These are phyloP conservation scores for Flaveria robusta DNA, from an alignment of 129 eudicot species.

Conservation along the genomic window DNA sequence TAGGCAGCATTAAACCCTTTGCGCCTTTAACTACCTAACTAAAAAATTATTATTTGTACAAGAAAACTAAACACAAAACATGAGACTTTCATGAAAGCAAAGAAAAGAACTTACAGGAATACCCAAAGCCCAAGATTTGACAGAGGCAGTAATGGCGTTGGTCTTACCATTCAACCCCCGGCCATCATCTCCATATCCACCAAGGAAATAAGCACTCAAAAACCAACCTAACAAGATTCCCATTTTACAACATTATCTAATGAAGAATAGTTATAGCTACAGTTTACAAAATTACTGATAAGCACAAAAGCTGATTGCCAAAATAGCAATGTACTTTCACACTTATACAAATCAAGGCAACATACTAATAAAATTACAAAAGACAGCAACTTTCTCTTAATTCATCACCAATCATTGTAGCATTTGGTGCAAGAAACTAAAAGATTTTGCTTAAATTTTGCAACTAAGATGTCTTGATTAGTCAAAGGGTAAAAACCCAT, in stretches of 20 bases:
- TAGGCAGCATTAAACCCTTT: neutral
- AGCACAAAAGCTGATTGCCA: neutral
- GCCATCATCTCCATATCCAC: slow-evolving; percentile 85
- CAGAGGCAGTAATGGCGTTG: slow-evolving; percentile 71
- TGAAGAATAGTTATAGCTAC: neutral
- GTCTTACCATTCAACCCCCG: slow-evolving; percentile 71
- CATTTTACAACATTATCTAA: neutral
- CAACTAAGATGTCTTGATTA: neutral
- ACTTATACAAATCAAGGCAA: neutral
- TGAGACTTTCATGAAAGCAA: neutral
- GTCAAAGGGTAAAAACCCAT: neutral
- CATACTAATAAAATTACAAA: neutral
- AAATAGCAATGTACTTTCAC: neutral
- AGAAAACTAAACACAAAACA: neutral
- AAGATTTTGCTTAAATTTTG: neutral
- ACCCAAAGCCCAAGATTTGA: slow-evolving; percentile 88
- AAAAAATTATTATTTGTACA: neutral
- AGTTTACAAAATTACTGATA: neutral
- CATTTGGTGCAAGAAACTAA: neutral
- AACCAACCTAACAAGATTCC: slow-evolving; percentile 72
- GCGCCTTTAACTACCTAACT: neutral
- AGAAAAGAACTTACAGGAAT: slow-evolving; percentile 59
- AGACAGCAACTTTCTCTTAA: neutral
- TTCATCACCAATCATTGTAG: neutral
- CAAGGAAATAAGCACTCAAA: slow-evolving; percentile 87